phyloP scores from a whole-genome alignment of 176 grass and related monocot species.

The Triticum aestivum region DNA sequence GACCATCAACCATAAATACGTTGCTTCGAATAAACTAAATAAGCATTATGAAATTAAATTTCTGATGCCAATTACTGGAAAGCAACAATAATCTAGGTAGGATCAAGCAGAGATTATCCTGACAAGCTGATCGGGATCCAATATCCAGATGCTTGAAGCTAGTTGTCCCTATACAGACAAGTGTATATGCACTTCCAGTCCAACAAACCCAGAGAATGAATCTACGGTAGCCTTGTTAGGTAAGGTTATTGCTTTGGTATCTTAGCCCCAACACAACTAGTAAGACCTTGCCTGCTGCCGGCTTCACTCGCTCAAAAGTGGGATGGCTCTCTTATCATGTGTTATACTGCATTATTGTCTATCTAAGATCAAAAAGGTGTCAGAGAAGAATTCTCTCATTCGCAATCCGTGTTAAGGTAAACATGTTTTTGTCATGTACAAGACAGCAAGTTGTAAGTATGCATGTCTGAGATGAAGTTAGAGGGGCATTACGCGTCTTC shows the following conservation, averaged over 20 bases:
- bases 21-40: not conserved
- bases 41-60: not conserved
- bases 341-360: not conserved
- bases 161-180: not conserved
- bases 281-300: not conserved
- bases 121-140: constrained; percentile 4
- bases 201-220: not conserved
- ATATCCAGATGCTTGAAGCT: constrained; percentile 10
- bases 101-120: not conserved
- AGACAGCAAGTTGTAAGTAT: not conserved
- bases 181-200: not conserved
- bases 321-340: not conserved
- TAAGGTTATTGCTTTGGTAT: not conserved
- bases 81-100: not conserved
- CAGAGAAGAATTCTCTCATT: not conserved
- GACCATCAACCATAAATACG: not conserved
- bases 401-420: not conserved
- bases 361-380: not conserved
- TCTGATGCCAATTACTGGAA: not conserved
- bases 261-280: not conserved
- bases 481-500: not conserved
- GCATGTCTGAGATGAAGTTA: not conserved
- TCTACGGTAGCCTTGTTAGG: not conserved
- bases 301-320: not conserved
- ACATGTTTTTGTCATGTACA: not conserved